Evolutionary conservation across 371 early-diverging fungal genomes (phyloP), one percentile per base, ranked within the genome.

Genomic region (Thermomucor indicae-seudaticae): DNA sequence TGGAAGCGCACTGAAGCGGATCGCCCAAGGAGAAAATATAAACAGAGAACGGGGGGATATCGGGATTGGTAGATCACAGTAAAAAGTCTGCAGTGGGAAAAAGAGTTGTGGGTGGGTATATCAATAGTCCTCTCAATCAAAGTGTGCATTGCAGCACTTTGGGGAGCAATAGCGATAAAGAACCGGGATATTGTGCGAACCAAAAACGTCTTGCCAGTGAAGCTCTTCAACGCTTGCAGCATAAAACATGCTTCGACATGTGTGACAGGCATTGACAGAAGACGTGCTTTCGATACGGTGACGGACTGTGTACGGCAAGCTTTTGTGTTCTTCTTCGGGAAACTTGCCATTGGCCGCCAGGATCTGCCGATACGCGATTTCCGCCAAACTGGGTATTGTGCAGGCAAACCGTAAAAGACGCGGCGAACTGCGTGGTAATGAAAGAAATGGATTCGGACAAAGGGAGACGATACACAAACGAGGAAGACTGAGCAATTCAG

Each of bases 161-260:
- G 50, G 39, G 7, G 73, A 72, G 32, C 73, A 72, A 34, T 65
- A 69, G 28, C 73, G 54, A 49, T 58, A 62, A 16, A 55, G 17
- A 4, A 66, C 40, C 29, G 73, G 70, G 11, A 72, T 53, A 39
- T 54, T 49, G 14, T 27, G 47, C 20, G 53, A 53, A 20, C 52
- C 55, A 4, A 64, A 43, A 0, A 64, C 43, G 12, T 38, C 48
- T 8, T 37, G 44, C 73, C 73, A 72, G 1, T 52, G 32, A 14
- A 64, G 43, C 23, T 58, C 54, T 19, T 62, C 54, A 2, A 66
- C 45, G 37, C 44, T 44, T 6, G 70, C 60, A 16, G 31, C 8
- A 29, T 53, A 51, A 30, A 69, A 64, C 10, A 25, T 31, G 6
- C 30, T 14, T 20, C 39, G 34, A 47, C 73, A 72, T 12, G 51